Base-by-base conservation (phyloP, 163 green algal species). In the Chlorella variabilis region DNA sequence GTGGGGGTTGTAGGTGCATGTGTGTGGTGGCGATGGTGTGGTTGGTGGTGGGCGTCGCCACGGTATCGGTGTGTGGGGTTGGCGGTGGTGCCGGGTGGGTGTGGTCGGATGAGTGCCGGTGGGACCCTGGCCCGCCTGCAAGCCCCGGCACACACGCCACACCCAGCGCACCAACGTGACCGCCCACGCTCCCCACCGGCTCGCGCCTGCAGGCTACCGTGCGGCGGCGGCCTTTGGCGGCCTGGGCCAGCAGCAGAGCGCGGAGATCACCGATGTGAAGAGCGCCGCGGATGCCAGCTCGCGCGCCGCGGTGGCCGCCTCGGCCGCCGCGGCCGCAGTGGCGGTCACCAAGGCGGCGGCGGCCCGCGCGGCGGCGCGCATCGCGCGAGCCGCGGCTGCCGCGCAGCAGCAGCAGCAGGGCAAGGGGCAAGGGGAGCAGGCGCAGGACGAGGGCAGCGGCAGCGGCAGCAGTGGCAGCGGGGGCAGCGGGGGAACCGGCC, bases 321-420 rank as follows among this genome's bases (percentile, higher is more conserved):
- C 92, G 29, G 94, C 95, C 4, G 95, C 94, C 5, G 90, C 95
- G 1, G 90, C 88, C 13, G 95, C 95, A 0, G 93, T 98, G 11
- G 95, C 95, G 0, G 95, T 98, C 58, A 97, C 95, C 25, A 95
- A 96, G 71, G 95, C 93, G 25, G 94, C 94, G 7, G 94, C 94
- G n/a, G 93, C 93, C 18, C 86, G 93, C 7, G 93, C 93, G 17
- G 86, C 86, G 23, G 82, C 86, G 56, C 71, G 77, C 36, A 71
- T 87, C 25, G 62, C 70, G 2, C 76, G 77, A 31, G 75, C n/a
- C 4, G 81, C 75, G 3, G 20, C 29, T 38, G 38, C n/a, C 9
- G 31, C n/a, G 5, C 36, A 41, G 38, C 25, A 39, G 54, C 71
- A 56, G 48, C 20, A 9, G 27, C 41, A 51, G 17, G 20, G 34